Evolutionary conservation across 2,329 filamentous ascomycete species (phyloP).

Genomic region (Thielaviopsis ethacetica): DNA sequence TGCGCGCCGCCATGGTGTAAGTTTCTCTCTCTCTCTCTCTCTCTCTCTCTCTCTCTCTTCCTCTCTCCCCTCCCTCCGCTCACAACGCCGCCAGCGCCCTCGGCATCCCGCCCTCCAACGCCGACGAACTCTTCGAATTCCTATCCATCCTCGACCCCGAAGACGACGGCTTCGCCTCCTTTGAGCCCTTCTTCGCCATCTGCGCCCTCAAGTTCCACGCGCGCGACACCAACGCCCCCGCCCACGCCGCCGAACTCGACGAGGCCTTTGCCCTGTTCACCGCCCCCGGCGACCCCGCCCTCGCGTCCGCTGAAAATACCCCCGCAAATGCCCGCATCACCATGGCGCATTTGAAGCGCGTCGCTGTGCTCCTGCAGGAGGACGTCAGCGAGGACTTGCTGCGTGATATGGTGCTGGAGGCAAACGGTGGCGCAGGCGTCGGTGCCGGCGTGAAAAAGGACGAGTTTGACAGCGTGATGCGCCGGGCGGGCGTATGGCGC

Average conservation of each 20-base stretch:
- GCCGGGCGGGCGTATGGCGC: constrained; percentile 65
- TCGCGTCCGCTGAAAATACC: neutral
- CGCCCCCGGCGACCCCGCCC: constrained; percentile 21
- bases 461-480: constrained; percentile 80
- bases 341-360: constrained; percentile 56
- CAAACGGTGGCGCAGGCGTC: constrained; percentile 64
- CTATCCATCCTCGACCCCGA: constrained; percentile 71
- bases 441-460: constrained; percentile 55
- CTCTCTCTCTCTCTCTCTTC: neutral
- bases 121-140: constrained; percentile 58
- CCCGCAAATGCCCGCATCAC: constrained; percentile 45
- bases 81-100: constrained; percentile 45
- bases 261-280: constrained; percentile 75
- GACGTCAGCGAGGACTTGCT: constrained; percentile 69
- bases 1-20: constrained; percentile 59
- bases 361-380: constrained; percentile 70
- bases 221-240: constrained; percentile 33
- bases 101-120: constrained; percentile 48
- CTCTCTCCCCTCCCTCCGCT: neutral
- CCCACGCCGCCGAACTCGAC: constrained; percentile 51
- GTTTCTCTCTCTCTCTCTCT: constrained; percentile 15
- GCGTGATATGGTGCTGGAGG: constrained; percentile 88
- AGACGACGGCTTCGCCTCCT: constrained; percentile 58
- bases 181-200: constrained; percentile 70
- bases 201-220: constrained; percentile 72